Percentiles rank a stretch among this genome's conserved stretches.
Conservation (phyloP, 352 stramenopile genomes). For the Pythium periplocum region DNA sequence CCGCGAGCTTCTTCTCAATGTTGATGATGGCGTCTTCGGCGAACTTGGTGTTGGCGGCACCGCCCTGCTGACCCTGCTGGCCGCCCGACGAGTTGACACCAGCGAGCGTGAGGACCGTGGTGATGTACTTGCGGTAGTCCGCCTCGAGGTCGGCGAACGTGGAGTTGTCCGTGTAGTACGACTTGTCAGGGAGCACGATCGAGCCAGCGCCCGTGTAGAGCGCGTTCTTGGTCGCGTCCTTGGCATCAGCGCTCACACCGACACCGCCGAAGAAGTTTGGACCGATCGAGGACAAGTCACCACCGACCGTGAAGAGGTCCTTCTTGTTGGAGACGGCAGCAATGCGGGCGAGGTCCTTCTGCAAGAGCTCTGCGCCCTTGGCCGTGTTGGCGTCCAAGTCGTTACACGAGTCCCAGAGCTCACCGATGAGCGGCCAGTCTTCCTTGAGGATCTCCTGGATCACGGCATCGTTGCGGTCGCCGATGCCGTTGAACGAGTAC, state of each 20-base stretch:
- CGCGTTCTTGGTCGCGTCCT: slow-evolving; percentile 65
- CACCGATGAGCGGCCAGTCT: slow-evolving; percentile 23
- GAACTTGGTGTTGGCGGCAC: neutral
- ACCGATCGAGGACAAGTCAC: slow-evolving; percentile 13
- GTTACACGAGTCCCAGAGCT: slow-evolving; percentile 26
- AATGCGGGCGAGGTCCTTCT: slow-evolving; percentile 5
- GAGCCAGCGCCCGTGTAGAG: slow-evolving; percentile 58
- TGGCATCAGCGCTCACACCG: slow-evolving; percentile 45
- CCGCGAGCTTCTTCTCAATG: slow-evolving; percentile 64
- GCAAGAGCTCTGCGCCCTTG: slow-evolving; percentile 7
- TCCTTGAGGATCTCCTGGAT: slow-evolving; percentile 22
- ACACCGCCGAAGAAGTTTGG: slow-evolving; percentile 70
- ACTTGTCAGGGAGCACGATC: slow-evolving; percentile 76
- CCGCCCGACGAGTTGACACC: slow-evolving; percentile 3
- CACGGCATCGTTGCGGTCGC: slow-evolving; percentile 16
- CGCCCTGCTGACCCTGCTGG: slow-evolving; percentile 5
- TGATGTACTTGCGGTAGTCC: slow-evolving; percentile 29
- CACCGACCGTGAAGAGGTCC: slow-evolving; percentile 14
- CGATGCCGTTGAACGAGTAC: slow-evolving; percentile 21
- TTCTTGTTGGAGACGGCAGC: slow-evolving; percentile 4
- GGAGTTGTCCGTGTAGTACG: slow-evolving; percentile 84
- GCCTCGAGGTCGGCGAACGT: slow-evolving; percentile 27
- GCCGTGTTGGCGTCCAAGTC: slow-evolving; percentile 18
- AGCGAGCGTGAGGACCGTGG: slow-evolving; percentile 28
- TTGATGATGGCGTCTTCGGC: slow-evolving; percentile 33